Percentiles rank a stretch among this genome's conserved stretches.
phyloP scores from a whole-genome alignment of 2,329 filamentous ascomycete genomes.

The Diaporthe eres region DNA sequence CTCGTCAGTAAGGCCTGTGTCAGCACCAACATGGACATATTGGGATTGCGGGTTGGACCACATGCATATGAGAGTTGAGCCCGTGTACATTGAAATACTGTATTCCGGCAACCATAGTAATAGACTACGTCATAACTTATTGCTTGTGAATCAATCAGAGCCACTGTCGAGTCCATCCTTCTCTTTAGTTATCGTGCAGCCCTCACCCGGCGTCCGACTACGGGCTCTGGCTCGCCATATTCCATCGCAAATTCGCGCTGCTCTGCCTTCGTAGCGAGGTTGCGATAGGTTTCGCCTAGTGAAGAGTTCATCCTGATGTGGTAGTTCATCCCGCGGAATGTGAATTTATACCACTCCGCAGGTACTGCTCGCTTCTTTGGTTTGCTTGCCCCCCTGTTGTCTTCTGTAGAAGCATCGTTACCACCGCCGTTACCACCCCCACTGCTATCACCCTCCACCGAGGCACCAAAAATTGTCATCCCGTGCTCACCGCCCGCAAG shows the following conservation, averaged over 20 bases:
- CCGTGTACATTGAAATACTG: background rate
- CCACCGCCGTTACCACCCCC: background rate
- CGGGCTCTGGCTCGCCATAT: background rate
- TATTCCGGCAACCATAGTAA: background rate
- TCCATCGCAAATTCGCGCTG: constrained; percentile 7
- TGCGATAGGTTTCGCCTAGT: background rate
- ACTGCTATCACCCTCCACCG: background rate
- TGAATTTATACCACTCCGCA: background rate
- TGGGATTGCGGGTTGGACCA: too few relatives aligned
- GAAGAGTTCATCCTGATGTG: constrained; percentile 2
- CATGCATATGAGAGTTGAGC: background rate
- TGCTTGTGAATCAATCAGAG: background rate
- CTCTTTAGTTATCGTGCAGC: background rate
- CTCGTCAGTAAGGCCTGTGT: too few relatives aligned
- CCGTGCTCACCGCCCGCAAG: background rate
- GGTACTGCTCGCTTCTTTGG: constrained; percentile 7
- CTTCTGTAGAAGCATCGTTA: background rate
- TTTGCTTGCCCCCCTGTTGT: background rate
- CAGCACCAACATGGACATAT: too few relatives aligned
- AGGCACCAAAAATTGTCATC: background rate
- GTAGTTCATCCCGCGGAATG: background rate
- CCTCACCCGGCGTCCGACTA: background rate
- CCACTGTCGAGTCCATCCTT: background rate
- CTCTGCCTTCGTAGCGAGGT: constrained; percentile 3
- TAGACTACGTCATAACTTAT: background rate